Conservation (phyloP, 352 stramenopile genomes). For the Phytophthora nicotianae region DNA sequence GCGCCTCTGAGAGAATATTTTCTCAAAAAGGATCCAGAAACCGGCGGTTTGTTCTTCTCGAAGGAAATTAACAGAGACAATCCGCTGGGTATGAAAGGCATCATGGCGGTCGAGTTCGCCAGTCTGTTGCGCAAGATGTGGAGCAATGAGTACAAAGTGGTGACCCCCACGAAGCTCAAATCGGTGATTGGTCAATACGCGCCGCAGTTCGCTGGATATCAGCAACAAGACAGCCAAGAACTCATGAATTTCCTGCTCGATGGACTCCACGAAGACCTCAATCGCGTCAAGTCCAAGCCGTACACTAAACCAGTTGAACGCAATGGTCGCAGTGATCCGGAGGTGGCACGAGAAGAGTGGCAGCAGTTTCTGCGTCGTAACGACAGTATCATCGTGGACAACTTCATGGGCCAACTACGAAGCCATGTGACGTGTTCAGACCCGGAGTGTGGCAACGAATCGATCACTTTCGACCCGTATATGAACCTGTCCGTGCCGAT, state of each 20-base stretch:
- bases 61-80: slow-evolving; percentile 96
- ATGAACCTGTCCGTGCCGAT: slow-evolving; percentile 91
- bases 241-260: slow-evolving; percentile 93
- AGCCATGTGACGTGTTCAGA: slow-evolving; percentile 89
- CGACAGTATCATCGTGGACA: slow-evolving; percentile 91
- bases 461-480: slow-evolving; percentile 90
- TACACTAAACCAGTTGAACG: slow-evolving; percentile 75
- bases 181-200: slow-evolving; percentile 86
- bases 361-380: slow-evolving; percentile 90
- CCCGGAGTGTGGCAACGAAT: slow-evolving; percentile 74
- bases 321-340: slow-evolving; percentile 67
- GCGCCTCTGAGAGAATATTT: slow-evolving; percentile 94
- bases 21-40: slow-evolving; percentile 70
- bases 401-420: slow-evolving; percentile 90
- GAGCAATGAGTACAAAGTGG: slow-evolving; percentile 87
- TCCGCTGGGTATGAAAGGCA: slow-evolving; percentile 92
- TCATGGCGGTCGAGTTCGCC: slow-evolving; percentile 96
- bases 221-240: slow-evolving; percentile 93
- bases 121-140: slow-evolving; percentile 95
- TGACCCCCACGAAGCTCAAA: slow-evolving; percentile 82
- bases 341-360: slow-evolving; percentile 83
- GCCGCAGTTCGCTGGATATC: slow-evolving; percentile 88
- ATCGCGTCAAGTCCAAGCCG: slow-evolving; percentile 84
- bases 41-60: slow-evolving; percentile 41
- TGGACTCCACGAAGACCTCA: slow-evolving; percentile 92